Conservation (phyloP, 140 eudicot genomes). For the Stevia rebaudiana region DNA sequence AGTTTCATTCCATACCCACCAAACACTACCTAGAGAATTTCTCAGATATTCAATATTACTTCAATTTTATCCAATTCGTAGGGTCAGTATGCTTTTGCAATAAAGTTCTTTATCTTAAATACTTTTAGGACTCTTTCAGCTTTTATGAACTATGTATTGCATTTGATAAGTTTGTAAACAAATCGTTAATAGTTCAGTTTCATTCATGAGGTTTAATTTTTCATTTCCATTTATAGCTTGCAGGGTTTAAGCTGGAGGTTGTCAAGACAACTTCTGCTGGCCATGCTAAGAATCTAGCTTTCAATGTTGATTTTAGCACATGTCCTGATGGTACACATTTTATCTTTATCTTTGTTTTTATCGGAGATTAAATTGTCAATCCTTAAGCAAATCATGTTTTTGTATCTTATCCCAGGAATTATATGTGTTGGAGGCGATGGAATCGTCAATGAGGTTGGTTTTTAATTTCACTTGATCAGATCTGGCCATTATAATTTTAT, state of each 20-base stretch:
- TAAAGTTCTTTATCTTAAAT: neutral
- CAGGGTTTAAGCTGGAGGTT: slow-evolving; percentile 92
- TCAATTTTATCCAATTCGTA: neutral
- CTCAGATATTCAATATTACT: neutral
- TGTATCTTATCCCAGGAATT: slow-evolving; percentile 52
- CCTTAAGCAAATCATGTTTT: slow-evolving; percentile 17
- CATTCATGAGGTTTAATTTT: neutral
- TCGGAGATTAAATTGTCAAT: slow-evolving; percentile 6
- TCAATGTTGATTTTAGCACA: slow-evolving; percentile 75
- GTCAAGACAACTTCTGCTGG: slow-evolving; percentile 97
- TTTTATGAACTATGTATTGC: slow-evolving; percentile 1
- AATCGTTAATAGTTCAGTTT: neutral
- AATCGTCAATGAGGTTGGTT: slow-evolving; percentile 84
- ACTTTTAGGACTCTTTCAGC: neutral
- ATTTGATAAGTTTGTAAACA: neutral
- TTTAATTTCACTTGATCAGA: slow-evolving; percentile 16
- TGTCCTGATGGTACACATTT: slow-evolving; percentile 81
- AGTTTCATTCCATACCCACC: neutral
- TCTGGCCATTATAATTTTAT: slow-evolving; percentile 1
- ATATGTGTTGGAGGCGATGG: slow-evolving; percentile 99
- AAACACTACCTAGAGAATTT: neutral
- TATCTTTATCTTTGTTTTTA: neutral
- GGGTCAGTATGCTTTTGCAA: neutral
- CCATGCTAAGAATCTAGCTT: slow-evolving; percentile 87
- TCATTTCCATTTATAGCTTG: slow-evolving; percentile 52